Evolutionary conservation across 495 filamentous ascomycete species (phyloP), one percentile per base, ranked within the genome.

Genomic region (Tuber calosporum): DNA sequence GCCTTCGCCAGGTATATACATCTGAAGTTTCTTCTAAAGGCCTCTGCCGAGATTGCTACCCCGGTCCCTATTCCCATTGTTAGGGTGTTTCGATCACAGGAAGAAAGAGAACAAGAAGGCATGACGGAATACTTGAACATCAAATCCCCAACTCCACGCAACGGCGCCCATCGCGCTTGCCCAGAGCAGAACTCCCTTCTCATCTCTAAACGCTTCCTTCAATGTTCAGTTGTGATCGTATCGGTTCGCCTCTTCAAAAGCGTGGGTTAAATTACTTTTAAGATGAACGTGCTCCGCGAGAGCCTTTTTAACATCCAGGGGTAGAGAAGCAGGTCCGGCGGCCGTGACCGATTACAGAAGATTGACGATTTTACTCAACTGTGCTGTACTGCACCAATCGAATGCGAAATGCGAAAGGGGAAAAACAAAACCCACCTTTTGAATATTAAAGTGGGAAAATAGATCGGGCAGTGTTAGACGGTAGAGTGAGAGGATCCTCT

Each of bases 11-110:
- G 40, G 67, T 79, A 82, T 6, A 79, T 66, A 62, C 83, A 82
- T 45, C 83, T 83, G 75, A 83, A 84, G 34, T 82, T 73, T 30
- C 69, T 41, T 11, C 82, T 78, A 69, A 84, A 84, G 26, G 81
- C 74, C 42, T 83, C 82, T 0, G 83, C 79, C 37, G 79, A 74
- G 42, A 84, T 77, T 69, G 83, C 80, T 1, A 82, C 80, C 1
- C 83, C 83, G 53, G 82, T 85, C 72, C 69, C 43, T 19, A 15
- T 42, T 41, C 58, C 19, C 8, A 38, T 20, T 41, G 48, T 40
- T 68, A 45, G 43, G 58, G 37, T 41, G 17, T 41, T 8, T 38
- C 20, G 2, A 26, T 42, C 36, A 1, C 22, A 11, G n/a, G 19
- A 20, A 67, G 68, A 17, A n/a, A 3, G 13, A 8, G 40, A 42